Evolutionary conservation across 2,329 filamentous ascomycete genomes (phyloP).

Genomic region (Fusarium nematophilum): DNA sequence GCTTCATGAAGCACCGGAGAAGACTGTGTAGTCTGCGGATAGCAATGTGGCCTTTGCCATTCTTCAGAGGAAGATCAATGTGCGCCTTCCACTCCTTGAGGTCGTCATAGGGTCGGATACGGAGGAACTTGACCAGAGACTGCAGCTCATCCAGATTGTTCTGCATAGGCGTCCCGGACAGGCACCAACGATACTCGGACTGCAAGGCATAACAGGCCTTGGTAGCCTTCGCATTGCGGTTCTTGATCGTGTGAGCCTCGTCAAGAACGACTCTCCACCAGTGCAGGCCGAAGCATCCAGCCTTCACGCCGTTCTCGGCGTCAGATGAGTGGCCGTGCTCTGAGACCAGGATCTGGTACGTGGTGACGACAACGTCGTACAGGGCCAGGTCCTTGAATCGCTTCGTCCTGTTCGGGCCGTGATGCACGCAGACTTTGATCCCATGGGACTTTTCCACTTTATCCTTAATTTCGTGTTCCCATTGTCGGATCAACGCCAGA

Average conservation of each 20-base stretch:
- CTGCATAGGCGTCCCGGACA: conserved; percentile 97
- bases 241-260: conserved; percentile 98
- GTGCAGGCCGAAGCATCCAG: conserved; percentile 88
- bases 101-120: conserved; percentile 91
- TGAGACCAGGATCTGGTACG: conserved; percentile 94
- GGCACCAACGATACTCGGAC: conserved; percentile 92
- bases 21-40: conserved; percentile 88
- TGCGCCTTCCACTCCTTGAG: conserved; percentile 89
- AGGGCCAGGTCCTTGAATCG: conserved; percentile 78
- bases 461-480: conserved; percentile 91
- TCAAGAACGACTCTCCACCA: conserved; percentile 98
- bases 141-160: conserved; percentile 98
- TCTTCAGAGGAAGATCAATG: conserved; percentile 90
- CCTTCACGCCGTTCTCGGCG: conserved; percentile 70
- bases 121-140: conserved; percentile 90
- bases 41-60: conserved; percentile 87
- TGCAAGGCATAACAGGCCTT: conserved; percentile 89
- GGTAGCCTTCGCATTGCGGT: conserved; percentile 93
- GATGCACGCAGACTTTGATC: conserved; percentile 88
- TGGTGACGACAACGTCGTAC: conserved; percentile 97
- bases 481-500: conserved; percentile 93
- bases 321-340: conserved; percentile 81
- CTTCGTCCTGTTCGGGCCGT: conserved; percentile 88
- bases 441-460: conserved; percentile 78
- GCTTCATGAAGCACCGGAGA: conserved; percentile 95